Base-by-base conservation (phyloP, 2,329 filamentous ascomycete genomes). In the Fusarium keratoplasticum region DNA sequence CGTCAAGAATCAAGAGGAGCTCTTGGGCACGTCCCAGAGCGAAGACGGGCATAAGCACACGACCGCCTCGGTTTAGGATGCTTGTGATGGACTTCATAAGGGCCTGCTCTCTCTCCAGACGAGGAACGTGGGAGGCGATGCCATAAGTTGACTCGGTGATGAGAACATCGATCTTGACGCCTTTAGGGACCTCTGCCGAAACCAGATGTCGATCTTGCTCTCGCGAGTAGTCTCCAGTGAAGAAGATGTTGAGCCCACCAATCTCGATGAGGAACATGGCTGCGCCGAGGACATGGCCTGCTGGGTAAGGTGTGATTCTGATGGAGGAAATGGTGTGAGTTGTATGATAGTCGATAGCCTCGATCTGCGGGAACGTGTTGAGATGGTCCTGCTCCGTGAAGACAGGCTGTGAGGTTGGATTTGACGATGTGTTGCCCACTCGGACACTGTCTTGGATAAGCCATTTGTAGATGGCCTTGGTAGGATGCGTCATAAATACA, bases 391-490 rank as follows among this genome's bases (percentile, higher is more conserved):
- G 93, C 84, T 99, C 96, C 2, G 95, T 98, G 82, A 98, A 99
- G 54, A 98, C 91, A 80, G 94, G 87, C 87, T 96, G 89, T 79
- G 94, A 87, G 0, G 87, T 87, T 63, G 87, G 85, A 74, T 90
- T 89, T 11, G 89, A 90, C 2, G 90, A 91, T 6, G 89, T 91
- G 79, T 91, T 93, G 81, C 93, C 93, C 33, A 99, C 95, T 68
- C 96, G 92, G 52, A 99, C 94, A 76, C 95, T 97, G 84, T 99
- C 96, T 83, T 98, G 95, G 72, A 98, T 98, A 61, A 98, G 91
- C 96, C 96, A 98, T 85, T 98, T 98, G 89, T 99, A 99, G 82
- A 99, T 99, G 78, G 96, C 96, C 83, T 99, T 98, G 55, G 96
- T 99, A 2, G 96, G 95, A 86, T 99, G 96, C 61, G 96, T 99